Conservation (phyloP, 1,284 basidiomycete species). For the Tilletia walkeri region DNA sequence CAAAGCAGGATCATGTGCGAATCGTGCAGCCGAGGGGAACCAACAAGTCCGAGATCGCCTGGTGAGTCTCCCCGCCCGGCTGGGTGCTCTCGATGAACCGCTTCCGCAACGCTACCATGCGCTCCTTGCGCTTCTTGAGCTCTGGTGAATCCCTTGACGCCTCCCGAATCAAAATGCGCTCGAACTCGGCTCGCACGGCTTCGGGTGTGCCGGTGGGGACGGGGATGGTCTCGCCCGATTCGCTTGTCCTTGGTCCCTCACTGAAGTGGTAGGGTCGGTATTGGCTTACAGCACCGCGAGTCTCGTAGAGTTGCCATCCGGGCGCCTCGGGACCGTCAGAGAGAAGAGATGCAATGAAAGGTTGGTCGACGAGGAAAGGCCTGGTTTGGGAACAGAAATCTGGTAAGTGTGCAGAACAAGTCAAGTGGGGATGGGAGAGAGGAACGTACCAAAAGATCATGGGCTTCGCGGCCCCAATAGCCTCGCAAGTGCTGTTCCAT, state of each 20-base stretch:
- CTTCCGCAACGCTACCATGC: not conserved
- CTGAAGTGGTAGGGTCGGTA: not conserved
- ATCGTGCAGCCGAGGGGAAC: no score
- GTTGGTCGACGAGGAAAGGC: constrained; percentile 9
- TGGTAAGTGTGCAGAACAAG: no score
- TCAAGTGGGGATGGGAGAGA: no score
- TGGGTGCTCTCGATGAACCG: not conserved
- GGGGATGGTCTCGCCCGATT: not conserved
- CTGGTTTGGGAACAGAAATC: not conserved
- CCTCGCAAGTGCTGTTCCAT: constrained; percentile 10
- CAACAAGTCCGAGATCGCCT: no score
- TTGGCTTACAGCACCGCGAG: not conserved
- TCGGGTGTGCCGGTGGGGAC: not conserved
- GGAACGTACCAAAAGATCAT: not conserved
- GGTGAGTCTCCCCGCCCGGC: no score
- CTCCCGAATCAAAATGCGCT: constrained; percentile 1
- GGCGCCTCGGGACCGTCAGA: not conserved
- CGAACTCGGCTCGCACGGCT: not conserved
- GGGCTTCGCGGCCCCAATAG: not conserved
- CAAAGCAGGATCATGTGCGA: no score
- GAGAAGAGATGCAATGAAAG: not conserved
- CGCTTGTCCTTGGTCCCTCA: not conserved
- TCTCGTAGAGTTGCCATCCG: constrained; percentile 1
- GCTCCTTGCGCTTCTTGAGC: not conserved
- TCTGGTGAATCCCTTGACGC: not conserved